phyloP scores from a whole-genome alignment of 164 flowering plant species.

The Taxillus chinensis region DNA sequence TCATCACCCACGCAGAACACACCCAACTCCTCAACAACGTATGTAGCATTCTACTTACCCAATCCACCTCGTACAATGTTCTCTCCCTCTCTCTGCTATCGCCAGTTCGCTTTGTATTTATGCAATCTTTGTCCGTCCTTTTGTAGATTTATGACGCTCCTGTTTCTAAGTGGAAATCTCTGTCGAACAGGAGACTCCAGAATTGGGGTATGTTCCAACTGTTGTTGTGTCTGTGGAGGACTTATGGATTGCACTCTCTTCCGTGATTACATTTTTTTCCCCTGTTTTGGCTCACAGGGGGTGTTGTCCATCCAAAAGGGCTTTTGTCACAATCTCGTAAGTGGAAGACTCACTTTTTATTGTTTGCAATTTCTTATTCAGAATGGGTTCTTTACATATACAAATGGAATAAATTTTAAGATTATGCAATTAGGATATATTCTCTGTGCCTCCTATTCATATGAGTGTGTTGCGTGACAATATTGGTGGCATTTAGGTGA shows the following conservation, averaged over 20 bases:
- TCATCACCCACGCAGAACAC: not conserved
- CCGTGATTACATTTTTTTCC: not conserved
- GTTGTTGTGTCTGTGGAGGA: not conserved
- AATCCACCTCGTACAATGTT: too few species aligned
- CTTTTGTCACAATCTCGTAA: not conserved
- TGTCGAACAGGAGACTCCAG: not conserved
- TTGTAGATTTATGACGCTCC: constrained; percentile 1
- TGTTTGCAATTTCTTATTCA: not conserved
- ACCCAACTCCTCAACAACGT: not conserved
- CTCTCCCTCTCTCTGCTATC: too few species aligned
- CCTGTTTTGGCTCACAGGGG: not conserved
- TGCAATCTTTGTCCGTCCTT: not conserved
- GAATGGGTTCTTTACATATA: too few species aligned
- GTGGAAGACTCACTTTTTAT: not conserved
- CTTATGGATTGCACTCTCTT: too few species aligned
- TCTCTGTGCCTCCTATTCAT: too few species aligned
- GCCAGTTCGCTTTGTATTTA: too few species aligned
- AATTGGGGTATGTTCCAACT: not conserved
- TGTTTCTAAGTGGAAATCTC: not conserved
- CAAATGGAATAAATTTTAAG: too few species aligned
- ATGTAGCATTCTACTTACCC: not conserved
- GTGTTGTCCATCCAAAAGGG: not conserved
- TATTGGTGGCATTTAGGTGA: too few species aligned
- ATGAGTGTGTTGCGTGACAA: too few species aligned
- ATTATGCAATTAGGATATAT: too few species aligned